Conservation (phyloP, 2,329 filamentous ascomycete genomes). For the Neonectria sp. region DNA sequence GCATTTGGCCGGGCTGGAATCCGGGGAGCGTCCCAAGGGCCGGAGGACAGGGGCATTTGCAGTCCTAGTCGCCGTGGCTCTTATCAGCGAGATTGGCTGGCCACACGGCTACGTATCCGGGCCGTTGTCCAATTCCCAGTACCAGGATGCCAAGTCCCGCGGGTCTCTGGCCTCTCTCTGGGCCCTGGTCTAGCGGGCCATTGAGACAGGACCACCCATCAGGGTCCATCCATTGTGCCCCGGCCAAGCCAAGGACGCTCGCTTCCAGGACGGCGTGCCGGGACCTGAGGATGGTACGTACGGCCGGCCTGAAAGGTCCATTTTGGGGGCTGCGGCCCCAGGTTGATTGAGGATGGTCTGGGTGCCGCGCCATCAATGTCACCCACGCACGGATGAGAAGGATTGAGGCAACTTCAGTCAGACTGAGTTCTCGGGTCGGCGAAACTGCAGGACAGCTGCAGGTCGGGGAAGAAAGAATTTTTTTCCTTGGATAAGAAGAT, state of each 20-base stretch:
- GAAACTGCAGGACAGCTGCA: slow-evolving; percentile 25
- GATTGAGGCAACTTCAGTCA: slow-evolving; percentile 19
- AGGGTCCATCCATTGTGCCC: slow-evolving; percentile 44
- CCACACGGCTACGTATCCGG: slow-evolving; percentile 55
- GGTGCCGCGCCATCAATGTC: slow-evolving; percentile 28
- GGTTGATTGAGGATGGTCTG: slow-evolving; percentile 35
- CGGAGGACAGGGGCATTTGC: slow-evolving; percentile 46
- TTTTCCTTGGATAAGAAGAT: slow-evolving; percentile 12
- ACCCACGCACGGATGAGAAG: slow-evolving; percentile 21
- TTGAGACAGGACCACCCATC: slow-evolving; percentile 40
- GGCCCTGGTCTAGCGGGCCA: slow-evolving; percentile 29
- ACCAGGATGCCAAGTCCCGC: slow-evolving; percentile 40
- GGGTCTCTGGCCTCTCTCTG: slow-evolving; percentile 31
- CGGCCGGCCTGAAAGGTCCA: slow-evolving; percentile 34
- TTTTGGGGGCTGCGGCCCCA: slow-evolving; percentile 37
- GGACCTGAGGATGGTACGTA: slow-evolving; percentile 45
- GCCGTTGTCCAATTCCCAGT: slow-evolving; percentile 51
- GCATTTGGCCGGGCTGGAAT: slow-evolving; percentile 49
- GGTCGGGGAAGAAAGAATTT: slow-evolving; percentile 21
- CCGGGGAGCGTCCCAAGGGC: slow-evolving; percentile 51
- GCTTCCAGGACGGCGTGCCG: slow-evolving; percentile 45
- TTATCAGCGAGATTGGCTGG: slow-evolving; percentile 49
- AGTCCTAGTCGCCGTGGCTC: slow-evolving; percentile 48
- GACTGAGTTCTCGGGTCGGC: slow-evolving; percentile 16
- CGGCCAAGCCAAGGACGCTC: slow-evolving; percentile 44